Percentiles rank a stretch among this genome's conserved stretches.
phyloP scores from a whole-genome alignment of 257 asterid species.

The Euphrasia confusa region DNA sequence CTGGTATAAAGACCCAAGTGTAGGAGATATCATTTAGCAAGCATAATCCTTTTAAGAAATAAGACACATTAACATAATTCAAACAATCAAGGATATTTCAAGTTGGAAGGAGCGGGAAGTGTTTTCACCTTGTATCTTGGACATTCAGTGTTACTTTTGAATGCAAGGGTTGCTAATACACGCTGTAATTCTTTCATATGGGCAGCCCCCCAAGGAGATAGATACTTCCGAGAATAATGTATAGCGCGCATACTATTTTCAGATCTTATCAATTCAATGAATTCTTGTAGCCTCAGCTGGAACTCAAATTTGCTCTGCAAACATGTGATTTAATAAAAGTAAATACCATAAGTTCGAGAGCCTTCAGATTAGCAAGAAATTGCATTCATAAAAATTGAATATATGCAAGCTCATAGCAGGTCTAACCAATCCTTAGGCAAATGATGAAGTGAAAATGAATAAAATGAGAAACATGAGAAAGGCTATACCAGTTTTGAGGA shows the following conservation, averaged over 20 bases:
- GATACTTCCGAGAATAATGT: constrained; percentile 78
- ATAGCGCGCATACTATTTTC: constrained; percentile 73
- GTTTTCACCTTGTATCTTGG: constrained; percentile 68
- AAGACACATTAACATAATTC: constrained; percentile 18
- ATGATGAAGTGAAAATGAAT: constrained; percentile 5
- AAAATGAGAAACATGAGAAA: constrained; percentile 9
- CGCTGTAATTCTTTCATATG: constrained; percentile 96
- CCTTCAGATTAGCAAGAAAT: constrained; percentile 16
- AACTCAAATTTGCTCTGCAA: constrained; percentile 95
- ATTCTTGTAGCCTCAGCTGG: constrained; percentile 93
- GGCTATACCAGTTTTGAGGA: background rate
- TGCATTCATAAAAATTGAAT: constrained; percentile 5
- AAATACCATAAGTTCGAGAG: constrained; percentile 13
- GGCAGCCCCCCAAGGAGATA: constrained; percentile 91
- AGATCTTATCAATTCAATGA: constrained; percentile 82
- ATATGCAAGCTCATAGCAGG: constrained; percentile 14
- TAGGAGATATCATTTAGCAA: constrained; percentile 1
- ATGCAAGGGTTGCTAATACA: constrained; percentile 87
- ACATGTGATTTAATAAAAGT: constrained; percentile 13
- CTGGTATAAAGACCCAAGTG: constrained; percentile 3
- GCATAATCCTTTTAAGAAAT: constrained; percentile 2
- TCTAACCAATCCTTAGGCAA: constrained; percentile 14
- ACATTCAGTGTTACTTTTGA: constrained; percentile 80
- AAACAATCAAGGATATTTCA: constrained; percentile 11
- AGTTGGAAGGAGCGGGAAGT: constrained; percentile 5